Conservation (phyloP, 371 early-diverging fungal species). For the Gilbertella persicaria region DNA sequence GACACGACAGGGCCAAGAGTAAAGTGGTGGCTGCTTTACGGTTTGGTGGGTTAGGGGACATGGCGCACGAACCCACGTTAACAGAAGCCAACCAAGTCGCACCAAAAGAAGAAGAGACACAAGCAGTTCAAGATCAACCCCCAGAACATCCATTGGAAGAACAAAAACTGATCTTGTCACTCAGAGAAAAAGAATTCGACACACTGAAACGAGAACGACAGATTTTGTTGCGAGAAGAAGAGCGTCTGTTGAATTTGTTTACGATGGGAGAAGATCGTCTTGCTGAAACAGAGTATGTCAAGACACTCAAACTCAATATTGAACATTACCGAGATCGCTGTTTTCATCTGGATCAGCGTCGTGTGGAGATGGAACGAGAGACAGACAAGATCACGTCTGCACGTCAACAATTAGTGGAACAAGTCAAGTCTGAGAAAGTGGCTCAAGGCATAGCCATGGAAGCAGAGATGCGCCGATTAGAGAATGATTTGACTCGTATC, state of each 20-base stretch:
- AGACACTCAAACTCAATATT: slow-evolving; percentile 58
- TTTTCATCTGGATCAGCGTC: slow-evolving; percentile 31
- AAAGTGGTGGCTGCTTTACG: slow-evolving; percentile 29
- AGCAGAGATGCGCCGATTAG: slow-evolving; percentile 67
- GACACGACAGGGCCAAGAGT: slow-evolving; percentile 40
- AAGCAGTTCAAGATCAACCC: slow-evolving; percentile 27
- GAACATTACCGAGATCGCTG: slow-evolving; percentile 43
- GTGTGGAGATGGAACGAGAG: slow-evolving; percentile 23
- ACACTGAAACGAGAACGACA: slow-evolving; percentile 71
- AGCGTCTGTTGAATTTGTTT: slow-evolving; percentile 46
- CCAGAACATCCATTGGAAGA: slow-evolving; percentile 35
- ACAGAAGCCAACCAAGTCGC: slow-evolving; percentile 1
- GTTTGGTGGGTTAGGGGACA: slow-evolving; percentile 28
- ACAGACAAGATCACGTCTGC: slow-evolving; percentile 20
- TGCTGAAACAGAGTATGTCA: slow-evolving; percentile 42
- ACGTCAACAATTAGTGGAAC: slow-evolving; percentile 24
- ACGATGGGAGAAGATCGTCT: slow-evolving; percentile 58
- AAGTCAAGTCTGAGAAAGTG: slow-evolving; percentile 20
- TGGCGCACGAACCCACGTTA: background rate
- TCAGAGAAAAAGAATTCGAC: slow-evolving; percentile 70
- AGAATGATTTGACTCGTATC: slow-evolving; percentile 75
- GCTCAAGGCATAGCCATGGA: slow-evolving; percentile 48
- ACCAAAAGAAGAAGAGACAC: slow-evolving; percentile 4
- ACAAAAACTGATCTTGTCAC: slow-evolving; percentile 54
- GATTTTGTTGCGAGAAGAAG: slow-evolving; percentile 51